A percentile compares a stretch with the other conserved stretches of the same genome.
Conservation (phyloP, 805 yeast species). For the Suhomyces tanzawaensis region DNA sequence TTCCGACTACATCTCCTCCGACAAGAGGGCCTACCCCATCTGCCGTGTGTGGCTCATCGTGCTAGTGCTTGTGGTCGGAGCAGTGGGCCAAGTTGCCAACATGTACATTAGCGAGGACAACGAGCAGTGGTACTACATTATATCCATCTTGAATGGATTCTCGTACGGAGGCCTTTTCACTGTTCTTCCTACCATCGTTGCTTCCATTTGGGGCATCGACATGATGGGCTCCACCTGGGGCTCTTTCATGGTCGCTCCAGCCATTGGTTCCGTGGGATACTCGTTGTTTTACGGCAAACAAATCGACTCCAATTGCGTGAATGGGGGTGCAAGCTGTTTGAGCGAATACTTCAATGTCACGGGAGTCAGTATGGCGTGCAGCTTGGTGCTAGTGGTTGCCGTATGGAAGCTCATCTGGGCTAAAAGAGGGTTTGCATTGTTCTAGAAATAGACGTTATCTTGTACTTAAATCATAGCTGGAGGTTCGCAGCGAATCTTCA, state of each 20-base stretch:
- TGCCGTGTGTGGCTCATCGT: slow-evolving; percentile 35
- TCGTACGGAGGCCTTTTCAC: slow-evolving; percentile 86
- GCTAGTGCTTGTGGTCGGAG: slow-evolving; percentile 26
- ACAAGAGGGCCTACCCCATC: slow-evolving; percentile 24
- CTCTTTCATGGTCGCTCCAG: slow-evolving; percentile 82
- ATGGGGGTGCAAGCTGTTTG: slow-evolving; percentile 20
- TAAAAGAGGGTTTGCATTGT: slow-evolving; percentile 25
- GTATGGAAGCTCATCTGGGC: slow-evolving; percentile 33
- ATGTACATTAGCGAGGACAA: slow-evolving; percentile 1
- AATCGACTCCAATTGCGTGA: slow-evolving; percentile 46
- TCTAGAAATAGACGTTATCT: too few species aligned
- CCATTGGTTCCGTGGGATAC: slow-evolving; percentile 68
- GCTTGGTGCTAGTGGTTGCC: slow-evolving; percentile 22
- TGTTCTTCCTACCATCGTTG: slow-evolving; percentile 77
- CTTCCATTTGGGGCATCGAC: slow-evolving; percentile 84
- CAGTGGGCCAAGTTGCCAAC: slow-evolving; percentile 27
- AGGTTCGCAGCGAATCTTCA: too few species aligned
- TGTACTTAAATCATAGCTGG: too few species aligned
- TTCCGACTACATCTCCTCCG: slow-evolving; percentile 57
- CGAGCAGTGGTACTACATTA: slow-evolving; percentile 9
- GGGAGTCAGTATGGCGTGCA: slow-evolving; percentile 21
- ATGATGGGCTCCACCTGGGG: slow-evolving; percentile 94
- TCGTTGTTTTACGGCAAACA: slow-evolving; percentile 68
- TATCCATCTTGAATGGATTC: slow-evolving; percentile 59
- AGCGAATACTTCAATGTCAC: slow-evolving; percentile 28